Conservation (phyloP, 2,329 filamentous ascomycete species). For the Dactylonectria estremocensis region DNA sequence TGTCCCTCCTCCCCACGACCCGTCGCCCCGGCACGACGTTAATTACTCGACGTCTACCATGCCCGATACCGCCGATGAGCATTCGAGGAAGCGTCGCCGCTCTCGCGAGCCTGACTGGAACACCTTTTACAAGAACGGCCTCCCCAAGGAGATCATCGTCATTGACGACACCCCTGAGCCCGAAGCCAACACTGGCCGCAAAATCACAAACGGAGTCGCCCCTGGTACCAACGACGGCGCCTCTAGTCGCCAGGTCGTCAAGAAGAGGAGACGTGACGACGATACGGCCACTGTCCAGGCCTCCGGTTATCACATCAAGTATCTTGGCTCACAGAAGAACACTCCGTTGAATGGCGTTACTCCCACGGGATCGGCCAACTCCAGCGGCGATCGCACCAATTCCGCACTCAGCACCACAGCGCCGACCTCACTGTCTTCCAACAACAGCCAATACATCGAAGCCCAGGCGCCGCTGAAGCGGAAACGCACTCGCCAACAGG, state of each 20-base stretch:
- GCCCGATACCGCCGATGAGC: constrained; percentile 50
- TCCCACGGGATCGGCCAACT: constrained; percentile 79
- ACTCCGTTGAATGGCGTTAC: constrained; percentile 79
- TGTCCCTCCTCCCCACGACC: constrained; percentile 51
- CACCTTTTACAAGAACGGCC: constrained; percentile 85
- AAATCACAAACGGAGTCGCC: constrained; percentile 54
- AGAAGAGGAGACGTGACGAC: constrained; percentile 80
- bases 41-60: constrained; percentile 46
- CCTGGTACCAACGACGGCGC: constrained; percentile 50
- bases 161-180: constrained; percentile 82
- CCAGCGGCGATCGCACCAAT: constrained; percentile 87
- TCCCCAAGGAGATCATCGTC: constrained; percentile 88
- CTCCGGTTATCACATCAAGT: constrained; percentile 80
- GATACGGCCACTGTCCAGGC: constrained; percentile 68
- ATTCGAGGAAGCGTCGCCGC: constrained; percentile 67
- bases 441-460: constrained; percentile 74
- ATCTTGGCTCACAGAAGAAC: constrained; percentile 79
- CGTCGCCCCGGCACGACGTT: constrained; percentile 47
- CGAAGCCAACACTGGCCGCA: constrained; percentile 60
- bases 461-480: constrained; percentile 85
- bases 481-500: constrained; percentile 87
- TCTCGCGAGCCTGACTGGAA: constrained; percentile 82
- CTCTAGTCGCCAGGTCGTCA: constrained; percentile 69
- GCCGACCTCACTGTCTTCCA: constrained; percentile 82
- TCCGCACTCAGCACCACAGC: constrained; percentile 89